phyloP scores from a whole-genome alignment of 306 rosid genomes.

The Trifolium subterraneum region DNA sequence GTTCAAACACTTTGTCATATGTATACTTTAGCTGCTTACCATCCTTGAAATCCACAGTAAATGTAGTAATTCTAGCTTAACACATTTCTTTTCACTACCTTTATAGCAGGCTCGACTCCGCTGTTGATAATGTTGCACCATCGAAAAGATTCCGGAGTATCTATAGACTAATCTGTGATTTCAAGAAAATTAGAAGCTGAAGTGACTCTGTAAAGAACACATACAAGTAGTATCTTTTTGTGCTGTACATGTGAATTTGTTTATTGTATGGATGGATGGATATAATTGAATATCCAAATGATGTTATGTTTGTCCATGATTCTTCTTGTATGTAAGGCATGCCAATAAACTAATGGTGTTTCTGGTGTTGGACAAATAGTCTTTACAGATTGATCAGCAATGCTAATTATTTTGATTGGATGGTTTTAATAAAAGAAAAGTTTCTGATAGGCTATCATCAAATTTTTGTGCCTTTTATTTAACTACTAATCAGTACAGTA shows the following conservation, averaged over 20 bases:
- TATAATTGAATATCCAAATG: slow-evolving; percentile 55
- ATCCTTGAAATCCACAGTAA: background rate
- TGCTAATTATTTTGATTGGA: slow-evolving; percentile 39
- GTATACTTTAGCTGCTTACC: slow-evolving; percentile 30
- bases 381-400: slow-evolving; percentile 37
- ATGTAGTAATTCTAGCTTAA: background rate
- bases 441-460: slow-evolving; percentile 28
- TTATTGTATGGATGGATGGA: slow-evolving; percentile 54
- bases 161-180: slow-evolving; percentile 43
- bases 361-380: slow-evolving; percentile 40
- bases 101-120: slow-evolving; percentile 46
- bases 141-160: slow-evolving; percentile 46
- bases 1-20: slow-evolving; percentile 20
- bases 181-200: slow-evolving; percentile 52
- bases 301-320: slow-evolving; percentile 42
- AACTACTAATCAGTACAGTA: background rate
- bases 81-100: slow-evolving; percentile 23
- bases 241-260: slow-evolving; percentile 68
- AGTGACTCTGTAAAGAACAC: slow-evolving; percentile 68
- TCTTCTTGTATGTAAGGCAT: slow-evolving; percentile 44
- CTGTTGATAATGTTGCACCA: slow-evolving; percentile 48
- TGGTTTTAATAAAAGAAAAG: slow-evolving; percentile 34
- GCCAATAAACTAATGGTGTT: slow-evolving; percentile 32
- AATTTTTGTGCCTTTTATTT: background rate
- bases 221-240: slow-evolving; percentile 61